These are phyloP conservation scores for Ampelomyces quisqualis DNA, from an alignment of 2,329 filamentous ascomycete species.

Conservation along the genomic window DNA sequence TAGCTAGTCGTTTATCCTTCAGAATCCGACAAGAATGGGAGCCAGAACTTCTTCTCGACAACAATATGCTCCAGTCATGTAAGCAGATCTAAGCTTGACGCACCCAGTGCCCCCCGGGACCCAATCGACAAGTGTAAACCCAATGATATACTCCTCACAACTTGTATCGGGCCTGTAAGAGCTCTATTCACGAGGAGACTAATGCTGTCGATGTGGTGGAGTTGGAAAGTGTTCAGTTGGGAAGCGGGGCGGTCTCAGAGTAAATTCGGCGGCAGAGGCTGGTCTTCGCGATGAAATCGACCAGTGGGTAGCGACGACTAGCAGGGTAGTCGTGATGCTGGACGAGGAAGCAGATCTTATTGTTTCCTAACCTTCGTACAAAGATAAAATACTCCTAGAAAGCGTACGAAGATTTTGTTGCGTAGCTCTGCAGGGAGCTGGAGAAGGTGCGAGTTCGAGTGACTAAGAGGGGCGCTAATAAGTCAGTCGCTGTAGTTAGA, in stretches of 20 bases:
- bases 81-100: no score
- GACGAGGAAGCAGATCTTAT: background rate
- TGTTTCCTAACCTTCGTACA: background rate
- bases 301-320: background rate
- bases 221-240: background rate
- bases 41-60: no score
- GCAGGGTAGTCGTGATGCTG: background rate
- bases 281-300: background rate
- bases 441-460: background rate
- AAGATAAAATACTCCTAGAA: background rate
- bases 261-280: background rate
- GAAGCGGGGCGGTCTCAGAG: background rate
- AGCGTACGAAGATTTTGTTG: background rate
- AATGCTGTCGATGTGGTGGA: background rate
- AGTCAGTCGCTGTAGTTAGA: background rate
- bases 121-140: background rate
- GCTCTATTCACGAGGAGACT: background rate
- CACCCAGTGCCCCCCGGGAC: no score
- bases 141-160: background rate
- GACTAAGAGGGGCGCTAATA: background rate
- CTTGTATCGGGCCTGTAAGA: background rate
- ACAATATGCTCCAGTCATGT: no score
- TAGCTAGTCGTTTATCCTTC: no score
- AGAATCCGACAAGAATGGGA: no score
- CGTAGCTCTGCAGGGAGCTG: slow-evolving; percentile 1